These are phyloP conservation scores for Cyathus striatus DNA, from an alignment of 768 basidiomycete species.

Conservation along the genomic window DNA sequence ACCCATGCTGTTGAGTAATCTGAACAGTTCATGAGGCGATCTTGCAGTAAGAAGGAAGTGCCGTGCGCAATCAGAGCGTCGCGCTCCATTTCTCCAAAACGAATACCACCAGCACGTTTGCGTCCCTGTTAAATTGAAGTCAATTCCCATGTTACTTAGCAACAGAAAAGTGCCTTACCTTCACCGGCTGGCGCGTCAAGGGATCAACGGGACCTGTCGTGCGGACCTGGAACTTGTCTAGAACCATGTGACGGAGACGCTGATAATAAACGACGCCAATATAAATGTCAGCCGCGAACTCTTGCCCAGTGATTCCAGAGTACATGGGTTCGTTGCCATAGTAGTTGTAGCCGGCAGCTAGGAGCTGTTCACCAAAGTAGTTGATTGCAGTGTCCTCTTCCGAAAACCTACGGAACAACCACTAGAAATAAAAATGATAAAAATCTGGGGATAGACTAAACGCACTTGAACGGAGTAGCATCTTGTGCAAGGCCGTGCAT, in stretches of 20 bases:
- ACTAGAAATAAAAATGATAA: constrained; percentile 4
- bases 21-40: constrained; percentile 98
- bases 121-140: constrained; percentile 58
- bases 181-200: constrained; percentile 93
- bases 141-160: not conserved
- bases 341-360: constrained; percentile 95
- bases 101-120: constrained; percentile 97
- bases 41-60: constrained; percentile 96
- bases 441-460: constrained; percentile 7
- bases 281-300: constrained; percentile 98
- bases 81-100: constrained; percentile 99
- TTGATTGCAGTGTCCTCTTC: constrained; percentile 97
- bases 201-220: constrained; percentile 97
- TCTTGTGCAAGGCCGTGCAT: constrained; percentile 99
- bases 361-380: constrained; percentile 94
- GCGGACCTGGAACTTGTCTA: constrained; percentile 99
- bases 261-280: constrained; percentile 99
- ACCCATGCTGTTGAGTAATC: constrained; percentile 99
- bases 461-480: constrained; percentile 96
- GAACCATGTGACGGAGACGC: constrained; percentile 97
- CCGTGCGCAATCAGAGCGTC: constrained; percentile 98
- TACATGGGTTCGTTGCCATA: constrained; percentile 99
- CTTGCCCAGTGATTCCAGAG: constrained; percentile 97
- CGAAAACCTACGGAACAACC: constrained; percentile 74
- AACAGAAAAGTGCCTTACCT: constrained; percentile 46